These are phyloP conservation scores for Russula emetica DNA, from an alignment of 768 basidiomycete genomes.

Conservation along the genomic window DNA sequence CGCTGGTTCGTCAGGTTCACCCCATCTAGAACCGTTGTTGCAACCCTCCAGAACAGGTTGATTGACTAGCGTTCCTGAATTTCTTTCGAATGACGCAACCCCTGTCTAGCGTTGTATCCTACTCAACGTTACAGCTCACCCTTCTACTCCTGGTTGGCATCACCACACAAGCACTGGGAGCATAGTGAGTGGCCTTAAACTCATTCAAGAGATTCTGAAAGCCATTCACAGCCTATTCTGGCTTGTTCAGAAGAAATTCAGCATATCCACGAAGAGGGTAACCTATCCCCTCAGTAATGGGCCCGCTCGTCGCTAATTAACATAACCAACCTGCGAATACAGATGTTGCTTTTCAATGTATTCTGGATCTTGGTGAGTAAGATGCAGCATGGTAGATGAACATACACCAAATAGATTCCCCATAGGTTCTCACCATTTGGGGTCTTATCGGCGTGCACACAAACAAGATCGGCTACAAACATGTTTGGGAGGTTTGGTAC, in stretches of 20 bases:
- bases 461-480: constrained; percentile 72
- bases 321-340: background rate
- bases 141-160: constrained; percentile 64
- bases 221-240: constrained; percentile 49
- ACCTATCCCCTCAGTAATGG: constrained; percentile 19
- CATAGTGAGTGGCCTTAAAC: constrained; percentile 48
- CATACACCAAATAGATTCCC: background rate
- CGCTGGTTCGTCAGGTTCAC: constrained; percentile 8
- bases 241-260: constrained; percentile 61
- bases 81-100: background rate
- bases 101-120: constrained; percentile 53
- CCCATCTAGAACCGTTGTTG: constrained; percentile 56
- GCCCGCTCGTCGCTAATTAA: background rate
- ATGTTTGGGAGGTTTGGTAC: constrained; percentile 77
- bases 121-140: constrained; percentile 68
- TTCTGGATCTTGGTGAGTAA: constrained; percentile 61
- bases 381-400: background rate
- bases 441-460: constrained; percentile 75
- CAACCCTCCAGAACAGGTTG: constrained; percentile 66
- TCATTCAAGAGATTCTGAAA: background rate
- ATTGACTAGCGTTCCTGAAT: background rate
- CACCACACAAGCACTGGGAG: constrained; percentile 58
- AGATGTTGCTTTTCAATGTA: constrained; percentile 72
- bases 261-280: constrained; percentile 60
- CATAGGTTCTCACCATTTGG: constrained; percentile 62